These are phyloP conservation scores for Cladosporium halotolerans DNA, from an alignment of 2,329 filamentous ascomycete genomes.

Conservation along the genomic window DNA sequence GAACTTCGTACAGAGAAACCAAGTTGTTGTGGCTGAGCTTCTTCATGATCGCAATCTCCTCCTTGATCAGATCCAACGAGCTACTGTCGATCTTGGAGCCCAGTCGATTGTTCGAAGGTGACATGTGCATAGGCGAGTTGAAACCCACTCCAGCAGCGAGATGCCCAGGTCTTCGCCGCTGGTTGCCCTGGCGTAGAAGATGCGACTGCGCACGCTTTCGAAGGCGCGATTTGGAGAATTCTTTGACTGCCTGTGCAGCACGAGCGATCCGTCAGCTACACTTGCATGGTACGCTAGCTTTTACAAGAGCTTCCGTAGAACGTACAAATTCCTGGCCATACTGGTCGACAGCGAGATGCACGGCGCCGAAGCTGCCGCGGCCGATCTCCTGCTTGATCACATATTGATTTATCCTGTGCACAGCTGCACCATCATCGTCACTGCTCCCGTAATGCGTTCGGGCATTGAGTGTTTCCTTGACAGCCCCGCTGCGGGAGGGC, in stretches of 20 bases:
- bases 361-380: constrained; percentile 89
- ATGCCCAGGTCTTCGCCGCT: constrained; percentile 46
- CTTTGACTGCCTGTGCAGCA: constrained; percentile 74
- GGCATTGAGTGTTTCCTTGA: constrained; percentile 89
- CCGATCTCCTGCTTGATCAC: constrained; percentile 91
- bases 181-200: constrained; percentile 60
- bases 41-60: constrained; percentile 99
- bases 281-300: constrained; percentile 8
- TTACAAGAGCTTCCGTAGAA: constrained; percentile 13
- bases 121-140: constrained; percentile 59
- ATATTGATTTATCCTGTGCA: constrained; percentile 93
- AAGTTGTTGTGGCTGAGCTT: constrained; percentile 92
- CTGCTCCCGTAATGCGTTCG: constrained; percentile 80
- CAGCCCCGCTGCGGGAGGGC: constrained; percentile 53
- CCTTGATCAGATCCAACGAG: constrained; percentile 79
- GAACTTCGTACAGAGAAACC: constrained; percentile 86
- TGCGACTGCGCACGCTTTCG: constrained; percentile 87
- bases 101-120: constrained; percentile 46
- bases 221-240: constrained; percentile 89
- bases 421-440: constrained; percentile 70
- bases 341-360: constrained; percentile 84
- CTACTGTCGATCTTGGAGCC: constrained; percentile 54
- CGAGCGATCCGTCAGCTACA: neutral
- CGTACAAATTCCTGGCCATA: constrained; percentile 89
- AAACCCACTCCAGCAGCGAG: constrained; percentile 48